Conservation (phyloP, 2,329 filamentous ascomycete genomes). For the Fusarium camptoceras region DNA sequence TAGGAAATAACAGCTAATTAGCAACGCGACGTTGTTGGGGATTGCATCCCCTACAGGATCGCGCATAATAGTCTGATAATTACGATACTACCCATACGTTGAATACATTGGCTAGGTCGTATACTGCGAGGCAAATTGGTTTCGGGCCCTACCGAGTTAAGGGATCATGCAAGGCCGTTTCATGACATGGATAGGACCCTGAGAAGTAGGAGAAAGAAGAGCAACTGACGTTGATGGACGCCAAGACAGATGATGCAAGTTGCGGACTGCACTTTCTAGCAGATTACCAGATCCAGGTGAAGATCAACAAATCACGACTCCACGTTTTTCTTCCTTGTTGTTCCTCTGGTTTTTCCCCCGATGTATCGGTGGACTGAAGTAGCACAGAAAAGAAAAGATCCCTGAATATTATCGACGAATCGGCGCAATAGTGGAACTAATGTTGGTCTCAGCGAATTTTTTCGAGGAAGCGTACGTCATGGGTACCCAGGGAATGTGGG, state of each 20-base stretch:
- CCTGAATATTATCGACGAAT: conserved; percentile 17
- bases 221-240: conserved; percentile 21
- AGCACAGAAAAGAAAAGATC: not conserved
- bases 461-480: conserved; percentile 30
- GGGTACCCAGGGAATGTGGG: conserved; percentile 28
- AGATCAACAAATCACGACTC: conserved; percentile 17
- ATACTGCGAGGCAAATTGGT: conserved; percentile 5
- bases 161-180: conserved; percentile 31
- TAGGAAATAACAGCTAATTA: conserved; percentile 3
- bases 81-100: conserved; percentile 4
- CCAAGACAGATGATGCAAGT: conserved; percentile 25
- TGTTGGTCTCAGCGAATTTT: conserved; percentile 14
- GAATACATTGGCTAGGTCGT: not conserved
- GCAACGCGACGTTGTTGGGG: not conserved
- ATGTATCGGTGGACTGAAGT: not conserved
- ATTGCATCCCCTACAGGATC: not conserved
- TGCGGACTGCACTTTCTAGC: conserved; percentile 5
- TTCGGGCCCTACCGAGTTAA: conserved; percentile 27
- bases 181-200: conserved; percentile 21
- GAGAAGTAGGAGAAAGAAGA: not conserved
- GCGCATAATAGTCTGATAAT: conserved; percentile 13
- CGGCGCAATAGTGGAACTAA: conserved; percentile 28
- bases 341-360: not conserved
- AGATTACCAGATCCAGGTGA: conserved; percentile 10
- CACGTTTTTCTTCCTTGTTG: not conserved